Percentiles rank a stretch among this genome's conserved stretches.
These are phyloP conservation scores for Pueraria montana DNA, from an alignment of 306 rosid genomes.

Conservation along the genomic window DNA sequence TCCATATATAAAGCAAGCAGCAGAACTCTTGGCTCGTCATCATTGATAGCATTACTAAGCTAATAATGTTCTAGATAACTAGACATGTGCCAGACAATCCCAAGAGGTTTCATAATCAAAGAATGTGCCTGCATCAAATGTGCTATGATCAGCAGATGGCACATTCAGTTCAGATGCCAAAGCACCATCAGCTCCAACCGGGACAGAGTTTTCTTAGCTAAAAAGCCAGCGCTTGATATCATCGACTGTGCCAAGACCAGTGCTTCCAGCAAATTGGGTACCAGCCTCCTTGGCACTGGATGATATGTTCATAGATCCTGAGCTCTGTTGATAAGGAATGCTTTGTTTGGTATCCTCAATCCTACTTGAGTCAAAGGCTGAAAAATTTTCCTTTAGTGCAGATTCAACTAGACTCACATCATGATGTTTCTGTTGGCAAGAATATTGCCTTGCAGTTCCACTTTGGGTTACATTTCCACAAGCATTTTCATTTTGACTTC, in stretches of 20 bases:
- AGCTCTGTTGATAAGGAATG: constrained; percentile 41
- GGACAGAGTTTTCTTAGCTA: constrained; percentile 39
- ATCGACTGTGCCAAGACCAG: constrained; percentile 19
- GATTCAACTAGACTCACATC: constrained; percentile 44
- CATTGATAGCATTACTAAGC: constrained; percentile 20
- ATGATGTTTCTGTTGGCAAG: constrained; percentile 17
- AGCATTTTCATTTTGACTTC: constrained; percentile 31
- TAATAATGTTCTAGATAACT: constrained; percentile 8
- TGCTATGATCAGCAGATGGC: constrained; percentile 47
- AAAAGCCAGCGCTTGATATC: constrained; percentile 56
- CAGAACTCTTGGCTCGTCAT: background rate
- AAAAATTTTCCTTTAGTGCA: constrained; percentile 22
- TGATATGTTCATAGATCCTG: no score
- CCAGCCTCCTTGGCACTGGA: no score
- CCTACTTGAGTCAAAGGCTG: constrained; percentile 48
- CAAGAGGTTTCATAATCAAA: constrained; percentile 60
- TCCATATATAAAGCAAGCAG: background rate
- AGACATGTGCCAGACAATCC: constrained; percentile 50
- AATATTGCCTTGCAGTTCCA: constrained; percentile 42
- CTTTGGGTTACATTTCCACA: background rate
- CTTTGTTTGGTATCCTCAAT: constrained; percentile 45
- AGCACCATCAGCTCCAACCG: constrained; percentile 43
- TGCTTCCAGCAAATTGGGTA: constrained; percentile 33
- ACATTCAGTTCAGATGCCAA: constrained; percentile 47
- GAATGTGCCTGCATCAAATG: constrained; percentile 50